These are phyloP conservation scores for Microcos paniculata DNA, from an alignment of 345 rosid species.

Conservation along the genomic window DNA sequence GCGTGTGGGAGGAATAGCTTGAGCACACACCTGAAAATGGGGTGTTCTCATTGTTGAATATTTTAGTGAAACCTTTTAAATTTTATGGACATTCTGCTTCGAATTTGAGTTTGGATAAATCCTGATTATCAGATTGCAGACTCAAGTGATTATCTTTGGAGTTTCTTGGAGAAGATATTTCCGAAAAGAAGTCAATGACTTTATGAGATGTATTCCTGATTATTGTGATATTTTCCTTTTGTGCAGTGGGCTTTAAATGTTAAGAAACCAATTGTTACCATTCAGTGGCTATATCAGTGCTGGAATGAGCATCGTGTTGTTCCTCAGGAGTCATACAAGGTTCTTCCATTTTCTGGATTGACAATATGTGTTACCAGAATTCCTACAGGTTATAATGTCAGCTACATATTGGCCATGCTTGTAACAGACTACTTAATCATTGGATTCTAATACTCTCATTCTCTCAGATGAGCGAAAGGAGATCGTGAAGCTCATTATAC, in stretches of 20 bases:
- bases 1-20: background rate
- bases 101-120: background rate
- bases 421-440: conserved; percentile 11
- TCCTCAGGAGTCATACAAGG: conserved; percentile 79
- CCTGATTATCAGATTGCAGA: background rate
- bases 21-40: background rate
- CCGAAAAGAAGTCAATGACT: conserved; percentile 18
- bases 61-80: background rate
- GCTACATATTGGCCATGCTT: conserved; percentile 18
- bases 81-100: background rate
- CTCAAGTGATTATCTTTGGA: background rate
- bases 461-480: conserved; percentile 74
- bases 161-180: conserved; percentile 23
- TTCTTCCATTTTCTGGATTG: conserved; percentile 91
- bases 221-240: conserved; percentile 16
- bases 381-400: conserved; percentile 55
- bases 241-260: conserved; percentile 85
- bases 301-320: conserved; percentile 95
- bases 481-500: conserved; percentile 55
- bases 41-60: background rate
- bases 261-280: conserved; percentile 78
- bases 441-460: conserved; percentile 30
- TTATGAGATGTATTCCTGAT: conserved; percentile 1
- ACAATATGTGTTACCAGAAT: conserved; percentile 76
- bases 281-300: conserved; percentile 83